phyloP scores from a whole-genome alignment of 2,329 filamentous ascomycete species.

The Verticillium zaregamsianum region DNA sequence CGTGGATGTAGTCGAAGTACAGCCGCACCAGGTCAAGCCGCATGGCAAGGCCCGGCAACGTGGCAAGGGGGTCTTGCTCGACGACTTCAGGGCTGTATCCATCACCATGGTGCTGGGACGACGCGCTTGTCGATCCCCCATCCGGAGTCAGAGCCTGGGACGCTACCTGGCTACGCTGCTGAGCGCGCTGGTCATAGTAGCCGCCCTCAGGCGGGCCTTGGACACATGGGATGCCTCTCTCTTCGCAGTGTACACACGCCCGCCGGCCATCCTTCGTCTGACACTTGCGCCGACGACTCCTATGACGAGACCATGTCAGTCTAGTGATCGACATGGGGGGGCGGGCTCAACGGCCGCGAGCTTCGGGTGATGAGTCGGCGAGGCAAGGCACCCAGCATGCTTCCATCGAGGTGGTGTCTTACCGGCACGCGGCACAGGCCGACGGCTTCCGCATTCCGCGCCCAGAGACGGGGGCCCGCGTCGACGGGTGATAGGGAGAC shows the following conservation, averaged over 20 bases:
- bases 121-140: constrained; percentile 3
- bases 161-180: constrained; percentile 3
- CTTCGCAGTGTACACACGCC: constrained; percentile 46
- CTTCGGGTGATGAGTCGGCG: not conserved
- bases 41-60: constrained; percentile 13
- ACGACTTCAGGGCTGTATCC: constrained; percentile 7
- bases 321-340: not conserved
- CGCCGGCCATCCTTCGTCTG: constrained; percentile 26
- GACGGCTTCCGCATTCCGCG: constrained; percentile 14
- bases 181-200: constrained; percentile 13
- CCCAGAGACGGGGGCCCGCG: not conserved
- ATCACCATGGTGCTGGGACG: constrained; percentile 3
- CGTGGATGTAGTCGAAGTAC: constrained; percentile 29
- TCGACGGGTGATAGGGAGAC: not conserved
- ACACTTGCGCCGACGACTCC: constrained; percentile 11
- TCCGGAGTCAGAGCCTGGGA: not conserved
- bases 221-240: constrained; percentile 41
- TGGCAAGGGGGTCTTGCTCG: constrained; percentile 4
- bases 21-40: constrained; percentile 22
- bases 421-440: constrained; percentile 15
- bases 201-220: constrained; percentile 26
- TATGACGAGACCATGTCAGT: not conserved
- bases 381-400: not conserved
- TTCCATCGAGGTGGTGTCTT: not conserved
- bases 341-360: not conserved